Conservation (phyloP, 441 rosid genomes). For the Lepidium campestre region DNA sequence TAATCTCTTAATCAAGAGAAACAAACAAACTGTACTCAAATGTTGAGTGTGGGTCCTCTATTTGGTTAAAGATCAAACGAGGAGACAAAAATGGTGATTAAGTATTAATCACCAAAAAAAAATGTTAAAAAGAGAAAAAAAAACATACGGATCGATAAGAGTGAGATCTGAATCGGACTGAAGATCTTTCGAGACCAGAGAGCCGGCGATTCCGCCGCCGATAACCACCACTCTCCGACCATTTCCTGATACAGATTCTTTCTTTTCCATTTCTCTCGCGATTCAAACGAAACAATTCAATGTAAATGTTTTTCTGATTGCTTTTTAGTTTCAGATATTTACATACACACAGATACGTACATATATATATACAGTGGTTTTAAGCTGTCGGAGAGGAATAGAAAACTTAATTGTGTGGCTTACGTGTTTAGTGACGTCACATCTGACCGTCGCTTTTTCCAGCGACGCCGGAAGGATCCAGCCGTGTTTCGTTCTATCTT, state of each 20-base stretch:
- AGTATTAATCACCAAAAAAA: background rate
- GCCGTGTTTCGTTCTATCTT: background rate
- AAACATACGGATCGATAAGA: constrained; percentile 67
- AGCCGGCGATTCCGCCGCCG: constrained; percentile 77
- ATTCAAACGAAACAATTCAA: background rate
- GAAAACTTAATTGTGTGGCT: background rate
- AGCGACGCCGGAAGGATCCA: background rate
- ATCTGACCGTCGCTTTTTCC: background rate
- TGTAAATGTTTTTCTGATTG: background rate
- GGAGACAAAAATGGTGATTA: background rate
- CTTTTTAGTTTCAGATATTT: background rate
- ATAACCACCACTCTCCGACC: constrained; percentile 49
- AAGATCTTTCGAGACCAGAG: constrained; percentile 47
- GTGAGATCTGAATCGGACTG: constrained; percentile 65
- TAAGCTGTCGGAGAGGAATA: background rate
- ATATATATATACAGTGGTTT: background rate
- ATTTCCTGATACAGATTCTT: constrained; percentile 2
- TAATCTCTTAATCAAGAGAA: too few species aligned
- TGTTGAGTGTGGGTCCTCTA: too few species aligned
- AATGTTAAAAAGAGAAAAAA: background rate
- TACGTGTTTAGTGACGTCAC: constrained; percentile 16
- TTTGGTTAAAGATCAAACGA: background rate
- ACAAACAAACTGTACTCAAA: too few species aligned
- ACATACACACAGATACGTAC: background rate
- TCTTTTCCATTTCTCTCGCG: background rate